Evolutionary conservation across 306 rosid species (phyloP).

Genomic region (Hippophae tibetana): DNA sequence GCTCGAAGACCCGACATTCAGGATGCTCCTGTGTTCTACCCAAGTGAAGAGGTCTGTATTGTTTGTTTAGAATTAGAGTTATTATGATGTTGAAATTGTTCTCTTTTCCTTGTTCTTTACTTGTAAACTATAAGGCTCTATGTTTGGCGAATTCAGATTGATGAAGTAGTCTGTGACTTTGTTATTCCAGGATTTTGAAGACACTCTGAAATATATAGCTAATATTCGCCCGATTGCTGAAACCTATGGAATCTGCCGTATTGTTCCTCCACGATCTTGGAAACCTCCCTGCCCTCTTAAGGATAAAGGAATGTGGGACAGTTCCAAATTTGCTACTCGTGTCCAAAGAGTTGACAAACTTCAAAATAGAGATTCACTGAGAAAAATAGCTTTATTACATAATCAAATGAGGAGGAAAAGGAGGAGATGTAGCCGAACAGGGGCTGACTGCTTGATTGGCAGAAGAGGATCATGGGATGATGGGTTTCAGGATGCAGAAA

Average conservation of each 20-base stretch:
- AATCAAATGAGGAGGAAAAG: constrained; percentile 69
- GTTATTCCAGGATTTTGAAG: constrained; percentile 71
- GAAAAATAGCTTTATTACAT: constrained; percentile 44
- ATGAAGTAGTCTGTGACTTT: constrained; percentile 21
- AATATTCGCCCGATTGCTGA: constrained; percentile 76
- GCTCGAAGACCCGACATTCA: constrained; percentile 57
- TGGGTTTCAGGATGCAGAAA: constrained; percentile 57
- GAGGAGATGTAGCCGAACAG: constrained; percentile 71
- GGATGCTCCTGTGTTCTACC: constrained; percentile 88
- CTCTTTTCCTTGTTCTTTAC: constrained; percentile 13
- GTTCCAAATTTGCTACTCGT: constrained; percentile 81
- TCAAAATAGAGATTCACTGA: constrained; percentile 74
- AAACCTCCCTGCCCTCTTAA: constrained; percentile 87
- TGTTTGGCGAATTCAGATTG: constrained; percentile 20
- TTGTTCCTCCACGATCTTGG: constrained; percentile 96
- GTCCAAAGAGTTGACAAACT: constrained; percentile 94
- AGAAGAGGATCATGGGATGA: constrained; percentile 35
- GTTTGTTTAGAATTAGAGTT: constrained; percentile 14
- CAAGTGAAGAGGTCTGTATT: constrained; percentile 76
- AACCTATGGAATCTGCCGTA: constrained; percentile 89
- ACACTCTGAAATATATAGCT: constrained; percentile 75
- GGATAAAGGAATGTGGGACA: constrained; percentile 62
- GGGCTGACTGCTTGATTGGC: constrained; percentile 38
- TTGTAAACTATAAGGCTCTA: constrained; percentile 10
- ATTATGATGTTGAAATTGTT: constrained; percentile 3